These are phyloP conservation scores for Solanum dulcamara DNA, from an alignment of 257 asterid species.

Conservation along the genomic window DNA sequence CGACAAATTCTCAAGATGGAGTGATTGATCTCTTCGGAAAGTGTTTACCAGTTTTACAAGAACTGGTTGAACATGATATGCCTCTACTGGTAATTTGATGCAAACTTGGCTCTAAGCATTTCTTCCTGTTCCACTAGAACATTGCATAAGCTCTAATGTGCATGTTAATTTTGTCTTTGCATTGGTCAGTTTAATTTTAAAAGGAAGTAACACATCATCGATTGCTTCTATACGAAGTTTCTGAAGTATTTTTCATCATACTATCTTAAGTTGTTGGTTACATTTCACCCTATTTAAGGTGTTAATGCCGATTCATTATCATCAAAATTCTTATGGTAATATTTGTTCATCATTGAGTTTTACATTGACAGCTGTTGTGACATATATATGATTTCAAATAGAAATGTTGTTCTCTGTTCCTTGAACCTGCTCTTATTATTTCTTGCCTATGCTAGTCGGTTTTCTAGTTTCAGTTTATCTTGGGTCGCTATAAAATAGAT, in stretches of 20 bases:
- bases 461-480: background rate
- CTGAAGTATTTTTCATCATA: background rate
- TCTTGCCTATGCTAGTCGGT: background rate
- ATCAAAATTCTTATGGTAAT: background rate
- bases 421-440: background rate
- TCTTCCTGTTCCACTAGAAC: background rate
- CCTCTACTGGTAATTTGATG: slow-evolving; percentile 63
- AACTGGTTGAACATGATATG: slow-evolving; percentile 77
- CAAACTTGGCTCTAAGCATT: background rate
- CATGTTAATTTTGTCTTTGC: background rate
- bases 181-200: background rate
- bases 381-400: background rate
- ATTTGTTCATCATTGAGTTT: background rate
- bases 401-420: background rate
- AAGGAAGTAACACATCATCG: background rate
- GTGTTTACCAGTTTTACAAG: slow-evolving; percentile 87
- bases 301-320: background rate
- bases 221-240: background rate
- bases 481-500: background rate
- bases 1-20: slow-evolving; percentile 97
- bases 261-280: background rate
- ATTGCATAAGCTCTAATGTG: background rate
- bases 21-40: slow-evolving; percentile 94
- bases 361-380: too few species aligned
- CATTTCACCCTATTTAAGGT: background rate